A percentile compares a stretch with the other conserved stretches of the same genome.
Evolutionary conservation across 2,329 filamentous ascomycete species (phyloP).

Genomic region (Exophiala lecanii-corni): DNA sequence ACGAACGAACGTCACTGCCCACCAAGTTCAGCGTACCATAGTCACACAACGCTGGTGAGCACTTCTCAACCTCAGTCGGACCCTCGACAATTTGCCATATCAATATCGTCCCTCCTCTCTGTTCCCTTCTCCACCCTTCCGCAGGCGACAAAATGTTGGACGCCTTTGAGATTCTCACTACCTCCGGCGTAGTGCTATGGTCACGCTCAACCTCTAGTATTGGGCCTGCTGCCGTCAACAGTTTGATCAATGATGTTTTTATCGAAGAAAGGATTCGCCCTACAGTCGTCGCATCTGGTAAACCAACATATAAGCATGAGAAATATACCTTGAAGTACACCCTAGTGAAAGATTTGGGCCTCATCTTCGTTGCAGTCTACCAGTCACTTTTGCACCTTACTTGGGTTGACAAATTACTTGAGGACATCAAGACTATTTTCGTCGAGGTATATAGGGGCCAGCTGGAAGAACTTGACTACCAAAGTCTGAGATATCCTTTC

Average conservation of each 20-base stretch:
- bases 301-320: slow-evolving; percentile 78
- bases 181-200: slow-evolving; percentile 95
- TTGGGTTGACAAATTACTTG: slow-evolving; percentile 95
- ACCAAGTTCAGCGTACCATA: background rate
- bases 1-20: background rate
- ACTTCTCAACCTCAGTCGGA: no score
- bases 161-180: slow-evolving; percentile 93
- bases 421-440: slow-evolving; percentile 91
- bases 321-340: slow-evolving; percentile 96
- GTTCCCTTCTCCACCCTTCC: background rate
- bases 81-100: no score
- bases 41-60: background rate
- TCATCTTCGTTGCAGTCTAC: slow-evolving; percentile 98
- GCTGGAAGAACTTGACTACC: slow-evolving; percentile 73
- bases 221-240: slow-evolving; percentile 81
- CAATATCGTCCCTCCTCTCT: background rate
- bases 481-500: slow-evolving; percentile 76
- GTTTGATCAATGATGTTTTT: slow-evolving; percentile 92
- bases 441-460: slow-evolving; percentile 85
- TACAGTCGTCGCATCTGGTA: slow-evolving; percentile 55
- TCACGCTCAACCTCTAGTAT: slow-evolving; percentile 79
- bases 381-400: slow-evolving; percentile 89
- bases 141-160: slow-evolving; percentile 83
- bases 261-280: slow-evolving; percentile 81
- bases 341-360: slow-evolving; percentile 80